Evolutionary conservation across 1,284 basidiomycete species (phyloP).

Genomic region (Fomitopsis betulina): DNA sequence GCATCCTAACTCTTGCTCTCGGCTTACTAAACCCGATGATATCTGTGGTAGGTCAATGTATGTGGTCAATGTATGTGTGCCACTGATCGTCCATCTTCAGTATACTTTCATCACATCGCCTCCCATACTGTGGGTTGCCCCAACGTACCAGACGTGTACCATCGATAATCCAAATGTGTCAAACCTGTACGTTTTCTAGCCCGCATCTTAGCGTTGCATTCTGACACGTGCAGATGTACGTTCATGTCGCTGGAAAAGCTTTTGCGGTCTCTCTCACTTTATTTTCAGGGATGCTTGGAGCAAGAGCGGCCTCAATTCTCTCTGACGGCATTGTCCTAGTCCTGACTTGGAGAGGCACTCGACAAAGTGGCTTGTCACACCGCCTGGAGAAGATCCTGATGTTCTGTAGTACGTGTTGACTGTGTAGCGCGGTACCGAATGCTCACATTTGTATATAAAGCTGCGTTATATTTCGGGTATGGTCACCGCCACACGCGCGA

Average conservation of each 20-base stretch:
- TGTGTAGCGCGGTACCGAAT: no score
- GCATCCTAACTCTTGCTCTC: background rate
- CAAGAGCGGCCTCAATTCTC: conserved; percentile 1
- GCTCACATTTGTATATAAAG: background rate
- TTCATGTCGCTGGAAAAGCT: background rate
- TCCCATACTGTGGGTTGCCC: background rate
- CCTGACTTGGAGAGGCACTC: background rate
- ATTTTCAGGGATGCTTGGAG: conserved; percentile 3
- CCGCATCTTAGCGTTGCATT: background rate
- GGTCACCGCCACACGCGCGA: background rate
- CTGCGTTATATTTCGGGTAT: background rate
- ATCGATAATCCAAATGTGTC: background rate
- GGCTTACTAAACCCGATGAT: conserved; percentile 1
- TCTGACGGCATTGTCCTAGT: background rate
- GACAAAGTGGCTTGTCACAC: background rate
- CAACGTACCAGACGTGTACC: background rate
- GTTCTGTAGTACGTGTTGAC: background rate
- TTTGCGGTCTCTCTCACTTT: background rate
- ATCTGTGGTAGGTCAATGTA: background rate
- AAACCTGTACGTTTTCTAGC: background rate
- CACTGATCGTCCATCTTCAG: background rate
- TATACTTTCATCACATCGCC: background rate
- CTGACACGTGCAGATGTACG: background rate
- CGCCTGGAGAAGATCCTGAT: background rate
- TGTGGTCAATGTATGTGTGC: background rate